Evolutionary conservation across 2,329 filamentous ascomycete species (phyloP).

Genomic region (Pseudodiploospora longispora): DNA sequence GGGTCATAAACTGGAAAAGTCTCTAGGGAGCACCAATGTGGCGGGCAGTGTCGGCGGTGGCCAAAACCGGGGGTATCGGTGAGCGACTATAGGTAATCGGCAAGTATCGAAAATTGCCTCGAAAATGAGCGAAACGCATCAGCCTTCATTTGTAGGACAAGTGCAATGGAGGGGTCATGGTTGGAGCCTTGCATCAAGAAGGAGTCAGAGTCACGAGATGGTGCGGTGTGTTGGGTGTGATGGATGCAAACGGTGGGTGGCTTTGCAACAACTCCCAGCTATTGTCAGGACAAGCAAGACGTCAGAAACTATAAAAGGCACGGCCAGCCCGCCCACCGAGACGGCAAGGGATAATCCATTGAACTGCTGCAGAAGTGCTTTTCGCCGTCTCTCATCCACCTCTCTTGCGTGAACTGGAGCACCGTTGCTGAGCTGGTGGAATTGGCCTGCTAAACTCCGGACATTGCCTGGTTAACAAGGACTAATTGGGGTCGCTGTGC

Average conservation of each 20-base stretch:
- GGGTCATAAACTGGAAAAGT: no score
- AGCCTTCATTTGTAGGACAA: no score
- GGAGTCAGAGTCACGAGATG: slow-evolving; percentile 8
- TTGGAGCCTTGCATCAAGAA: slow-evolving; percentile 4
- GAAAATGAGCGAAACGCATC: no score
- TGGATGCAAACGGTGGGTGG: no score
- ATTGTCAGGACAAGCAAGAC: no score
- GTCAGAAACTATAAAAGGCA: slow-evolving; percentile 10
- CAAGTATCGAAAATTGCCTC: no score
- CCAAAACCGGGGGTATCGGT: no score
- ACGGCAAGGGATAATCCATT: background rate
- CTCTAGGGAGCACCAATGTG: no score
- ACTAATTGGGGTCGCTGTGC: no score
- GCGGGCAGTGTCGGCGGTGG: no score
- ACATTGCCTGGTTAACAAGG: background rate
- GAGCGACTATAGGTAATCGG: no score
- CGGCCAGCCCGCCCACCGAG: slow-evolving; percentile 1
- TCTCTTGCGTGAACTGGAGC: slow-evolving; percentile 5
- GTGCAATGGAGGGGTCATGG: slow-evolving; percentile 6
- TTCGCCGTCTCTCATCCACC: slow-evolving; percentile 1
- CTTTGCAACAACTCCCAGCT: no score
- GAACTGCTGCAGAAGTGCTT: background rate
- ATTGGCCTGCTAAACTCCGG: background rate
- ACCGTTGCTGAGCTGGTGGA: slow-evolving; percentile 4
- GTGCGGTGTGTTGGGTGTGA: background rate